A percentile compares a stretch with the other conserved stretches of the same genome.
Conservation (phyloP, 768 basidiomycete species). For the Leccinum sublutescens region DNA sequence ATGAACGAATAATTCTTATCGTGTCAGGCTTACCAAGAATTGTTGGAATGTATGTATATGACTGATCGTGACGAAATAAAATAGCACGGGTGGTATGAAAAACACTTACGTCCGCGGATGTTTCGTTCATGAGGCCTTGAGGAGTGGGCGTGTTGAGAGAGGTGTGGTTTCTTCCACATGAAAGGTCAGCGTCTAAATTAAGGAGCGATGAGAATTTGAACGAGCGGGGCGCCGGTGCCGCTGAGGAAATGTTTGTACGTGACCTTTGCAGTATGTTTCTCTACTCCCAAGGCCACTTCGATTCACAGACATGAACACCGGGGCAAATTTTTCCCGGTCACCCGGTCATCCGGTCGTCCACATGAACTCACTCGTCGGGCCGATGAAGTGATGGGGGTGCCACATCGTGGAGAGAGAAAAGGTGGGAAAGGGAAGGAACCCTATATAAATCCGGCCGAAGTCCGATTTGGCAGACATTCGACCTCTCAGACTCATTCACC, state of each 20-base stretch:
- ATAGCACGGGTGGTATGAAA: background rate
- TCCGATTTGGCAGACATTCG: background rate
- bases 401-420: background rate
- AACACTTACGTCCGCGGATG: background rate
- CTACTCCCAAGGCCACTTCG: background rate
- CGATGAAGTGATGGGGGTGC: constrained; percentile 9
- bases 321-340: background rate
- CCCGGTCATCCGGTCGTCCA: background rate
- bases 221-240: background rate
- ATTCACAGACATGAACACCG: constrained; percentile 1
- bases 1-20: background rate
- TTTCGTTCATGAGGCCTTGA: background rate
- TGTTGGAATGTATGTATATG: background rate
- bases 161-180: background rate
- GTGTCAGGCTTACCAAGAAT: background rate
- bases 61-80: background rate
- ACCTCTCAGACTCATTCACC: background rate
- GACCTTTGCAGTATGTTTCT: background rate
- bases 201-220: background rate
- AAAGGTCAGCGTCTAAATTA: background rate
- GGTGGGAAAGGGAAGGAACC: background rate
- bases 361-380: background rate
- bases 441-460: constrained; percentile 17
- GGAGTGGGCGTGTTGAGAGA: background rate
- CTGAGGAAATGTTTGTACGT: background rate